Base-by-base conservation (phyloP, 495 filamentous ascomycete genomes). In the Xylaria castorea region DNA sequence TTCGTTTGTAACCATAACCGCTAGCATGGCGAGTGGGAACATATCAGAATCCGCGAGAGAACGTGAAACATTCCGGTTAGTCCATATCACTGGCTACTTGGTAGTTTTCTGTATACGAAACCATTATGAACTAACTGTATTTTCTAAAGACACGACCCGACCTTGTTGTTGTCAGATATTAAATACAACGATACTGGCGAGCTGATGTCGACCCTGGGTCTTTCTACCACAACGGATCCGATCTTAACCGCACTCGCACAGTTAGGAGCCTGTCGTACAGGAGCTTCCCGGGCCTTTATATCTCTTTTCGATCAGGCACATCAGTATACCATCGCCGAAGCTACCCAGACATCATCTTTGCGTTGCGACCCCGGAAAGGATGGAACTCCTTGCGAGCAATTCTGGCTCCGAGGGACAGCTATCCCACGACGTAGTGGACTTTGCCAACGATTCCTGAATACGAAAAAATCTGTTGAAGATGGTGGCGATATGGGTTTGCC, bases 221-320 rank as follows among this genome's bases (percentile, higher is more conserved):
- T 77, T 51, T 66, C 71, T 61, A 44, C 48, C 18, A 70, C 75
- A 0, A 84, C 86, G 5, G 91, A 92, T 77, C 82, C 86, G 5
- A 87, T 87, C 30, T 80, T 93, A n/a, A 89, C 86, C 0, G 88
- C 87, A 1, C 85, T 92, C 74, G 85, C 89, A 12, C 89, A 91
- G 75, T 79, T 92, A 25, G 89, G 86, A 0, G 81, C 85, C 34
- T 83, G 85, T 30, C 83, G 86, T 4, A 79, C 90, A 42, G 79
- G 83, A 44, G 82, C 83, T 22, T 81, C 83, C 32, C 85, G 89
- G 6, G 81, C 81, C 20, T 82, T 90, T 66, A 84, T 92, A 34
- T 89, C 87, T 51, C 85, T 93, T 30, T 87, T 90, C 51, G 89
- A 89, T 73, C 83, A 84, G 27, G 80, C 86, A 6, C 79, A 84